Evolutionary conservation across 441 rosid species (phyloP).

Genomic region (Metrosideros polymorpha): DNA sequence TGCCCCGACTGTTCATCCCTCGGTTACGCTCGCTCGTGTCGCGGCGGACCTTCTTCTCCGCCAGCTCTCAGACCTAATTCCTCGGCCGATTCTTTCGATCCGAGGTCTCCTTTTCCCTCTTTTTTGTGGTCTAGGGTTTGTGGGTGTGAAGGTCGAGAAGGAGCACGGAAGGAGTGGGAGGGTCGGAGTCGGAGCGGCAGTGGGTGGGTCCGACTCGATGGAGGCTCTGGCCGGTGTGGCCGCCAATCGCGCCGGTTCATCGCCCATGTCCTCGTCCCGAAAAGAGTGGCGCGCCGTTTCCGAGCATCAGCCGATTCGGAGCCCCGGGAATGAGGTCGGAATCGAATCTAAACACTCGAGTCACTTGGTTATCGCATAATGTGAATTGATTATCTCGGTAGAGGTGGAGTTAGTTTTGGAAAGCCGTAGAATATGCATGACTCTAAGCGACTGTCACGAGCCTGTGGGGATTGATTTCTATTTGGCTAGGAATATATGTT

Average conservation of each 20-base stretch:
- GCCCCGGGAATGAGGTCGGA: slow-evolving; percentile 47
- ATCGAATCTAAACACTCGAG: neutral
- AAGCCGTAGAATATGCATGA: neutral
- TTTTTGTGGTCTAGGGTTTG: slow-evolving; percentile 18
- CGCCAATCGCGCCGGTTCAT: slow-evolving; percentile 57
- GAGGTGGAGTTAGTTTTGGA: neutral
- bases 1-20: neutral
- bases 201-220: slow-evolving; percentile 29
- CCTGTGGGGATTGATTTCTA: neutral
- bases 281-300: slow-evolving; percentile 97
- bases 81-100: neutral
- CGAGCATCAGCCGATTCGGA: slow-evolving; percentile 59
- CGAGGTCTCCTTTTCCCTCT: neutral
- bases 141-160: slow-evolving; percentile 1
- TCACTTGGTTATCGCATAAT: neutral
- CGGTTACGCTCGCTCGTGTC: neutral
- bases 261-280: slow-evolving; percentile 49
- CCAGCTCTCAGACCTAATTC: slow-evolving; percentile 8
- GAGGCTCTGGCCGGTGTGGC: slow-evolving; percentile 66
- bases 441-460: neutral
- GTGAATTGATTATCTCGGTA: neutral
- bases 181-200: slow-evolving; percentile 12
- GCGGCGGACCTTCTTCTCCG: neutral
- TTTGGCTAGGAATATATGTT: neutral
- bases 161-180: neutral